Evolutionary conservation across 768 basidiomycete genomes (phyloP).

Genomic region (Lactarius deliciosus): DNA sequence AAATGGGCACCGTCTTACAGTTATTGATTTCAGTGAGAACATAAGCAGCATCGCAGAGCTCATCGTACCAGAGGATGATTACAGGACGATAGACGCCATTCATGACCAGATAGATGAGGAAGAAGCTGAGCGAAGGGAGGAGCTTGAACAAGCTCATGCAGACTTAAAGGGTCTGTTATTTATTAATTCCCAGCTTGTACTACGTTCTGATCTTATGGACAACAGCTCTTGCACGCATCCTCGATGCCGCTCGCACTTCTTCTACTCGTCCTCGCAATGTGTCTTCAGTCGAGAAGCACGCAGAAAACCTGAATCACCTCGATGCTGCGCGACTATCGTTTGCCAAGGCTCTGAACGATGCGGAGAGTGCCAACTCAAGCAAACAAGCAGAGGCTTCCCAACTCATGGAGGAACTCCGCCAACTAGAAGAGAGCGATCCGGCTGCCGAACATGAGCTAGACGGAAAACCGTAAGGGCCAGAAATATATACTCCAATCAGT

Average conservation of each 20-base stretch:
- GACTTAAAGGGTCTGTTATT: constrained; percentile 56
- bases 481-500: neutral
- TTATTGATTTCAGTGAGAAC: constrained; percentile 48
- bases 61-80: constrained; percentile 79
- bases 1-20: neutral
- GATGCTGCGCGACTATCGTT: constrained; percentile 63
- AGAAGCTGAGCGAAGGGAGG: constrained; percentile 59
- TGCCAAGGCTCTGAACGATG: constrained; percentile 72
- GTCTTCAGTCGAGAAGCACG: constrained; percentile 65
- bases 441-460: constrained; percentile 73
- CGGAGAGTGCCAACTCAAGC: constrained; percentile 60
- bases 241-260: constrained; percentile 71
- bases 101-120: constrained; percentile 66
- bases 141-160: constrained; percentile 63
- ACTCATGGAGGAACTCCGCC: constrained; percentile 61
- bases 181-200: neutral
- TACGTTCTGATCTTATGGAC: neutral
- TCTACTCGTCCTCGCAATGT: constrained; percentile 67
- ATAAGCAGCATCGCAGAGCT: constrained; percentile 69
- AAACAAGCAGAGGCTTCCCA: constrained; percentile 69
- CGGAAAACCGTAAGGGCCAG: constrained; percentile 56
- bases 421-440: constrained; percentile 67
- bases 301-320: constrained; percentile 59
- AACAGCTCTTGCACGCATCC: constrained; percentile 58
- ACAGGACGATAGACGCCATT: constrained; percentile 67